Base-by-base conservation (phyloP, 1,284 basidiomycete species). In the Malassezia sympodialis region DNA sequence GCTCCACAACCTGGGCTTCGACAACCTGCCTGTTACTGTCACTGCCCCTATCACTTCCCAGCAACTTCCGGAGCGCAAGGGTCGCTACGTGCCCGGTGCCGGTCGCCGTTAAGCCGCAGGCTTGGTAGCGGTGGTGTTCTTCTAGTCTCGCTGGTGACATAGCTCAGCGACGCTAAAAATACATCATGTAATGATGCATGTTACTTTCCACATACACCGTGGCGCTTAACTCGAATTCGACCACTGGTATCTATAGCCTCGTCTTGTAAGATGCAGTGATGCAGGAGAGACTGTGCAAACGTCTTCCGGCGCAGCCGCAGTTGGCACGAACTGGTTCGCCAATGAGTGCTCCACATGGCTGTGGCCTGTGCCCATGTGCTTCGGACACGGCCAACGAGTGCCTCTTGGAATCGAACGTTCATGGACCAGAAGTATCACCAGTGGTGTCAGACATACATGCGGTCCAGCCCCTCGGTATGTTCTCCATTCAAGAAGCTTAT, bases 1-100 rank as follows among this genome's bases (percentile, higher is more conserved):
- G 67, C 63, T 74, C 51, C 64, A 60, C 50, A 62, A 59, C 51
- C 59, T 69, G 52, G 72, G 72, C 56, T 72, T 74, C 58, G 72
- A 73, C 69, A 63, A 60, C 52, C 63, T 74, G 35, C 70, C 72
- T 49, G 70, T 74, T 57, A 66, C 56, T 52, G 72, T 74, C 54
- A 61, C 68, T 28, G 69, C 66, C 42, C 69, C 72, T 44, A 64
- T 74, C 58, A 64, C 69, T 39, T 59, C 66, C 47, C 61, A 61
- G 64, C 67, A 69, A 60, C 64, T 63, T 45, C 65, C 67, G 35
- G 71, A 72, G 63, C 64, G 72, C 31, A 68, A 69, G 56, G 67
- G 68, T 48, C 68, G 72, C 41, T 60, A 71, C 66, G 68, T 74
- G 41, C 63, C 63, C 44, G 72, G 72, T 65, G 72, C 72, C 48